Conservation (phyloP, 768 basidiomycete species). For the Calocybe gangraenosa region DNA sequence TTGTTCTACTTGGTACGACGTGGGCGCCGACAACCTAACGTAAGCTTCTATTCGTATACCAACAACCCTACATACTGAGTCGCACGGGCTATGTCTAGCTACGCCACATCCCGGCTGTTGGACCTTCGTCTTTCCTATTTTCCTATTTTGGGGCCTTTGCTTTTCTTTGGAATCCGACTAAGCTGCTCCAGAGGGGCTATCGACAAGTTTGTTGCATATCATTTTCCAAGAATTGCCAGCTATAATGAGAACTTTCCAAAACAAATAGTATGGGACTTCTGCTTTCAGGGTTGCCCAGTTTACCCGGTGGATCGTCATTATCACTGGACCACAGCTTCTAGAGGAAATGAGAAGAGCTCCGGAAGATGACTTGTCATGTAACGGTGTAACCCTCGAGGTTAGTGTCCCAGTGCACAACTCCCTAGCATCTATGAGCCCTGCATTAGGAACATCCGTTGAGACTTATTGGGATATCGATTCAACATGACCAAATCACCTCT, state of each 20-base stretch:
- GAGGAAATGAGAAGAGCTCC: conserved; percentile 19
- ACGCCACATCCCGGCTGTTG: conserved; percentile 22
- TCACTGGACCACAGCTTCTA: conserved; percentile 13
- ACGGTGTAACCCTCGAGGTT: neutral
- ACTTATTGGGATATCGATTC: neutral
- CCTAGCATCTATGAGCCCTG: too few relatives aligned
- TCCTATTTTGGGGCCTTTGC: conserved; percentile 21
- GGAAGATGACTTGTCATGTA: neutral
- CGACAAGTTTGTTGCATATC: conserved; percentile 2
- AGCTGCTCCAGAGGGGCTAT: conserved; percentile 6
- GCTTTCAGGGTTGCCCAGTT: conserved; percentile 24
- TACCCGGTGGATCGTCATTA: conserved; percentile 20
- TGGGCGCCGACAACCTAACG: conserved; percentile 2
- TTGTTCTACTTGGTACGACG: neutral
- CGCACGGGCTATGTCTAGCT: conserved; percentile 13
- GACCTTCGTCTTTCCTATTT: conserved; percentile 13
- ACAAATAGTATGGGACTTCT: neutral
- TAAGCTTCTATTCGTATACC: neutral
- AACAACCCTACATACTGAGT: too few relatives aligned
- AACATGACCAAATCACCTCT: neutral
- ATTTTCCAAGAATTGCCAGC: too few relatives aligned
- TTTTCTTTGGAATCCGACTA: conserved; percentile 11
- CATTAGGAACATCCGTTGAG: neutral
- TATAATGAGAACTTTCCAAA: conserved; percentile 1
- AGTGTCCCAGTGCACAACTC: neutral